These are phyloP conservation scores for Rhodotorula sp. DNA, from an alignment of 1,284 basidiomycete genomes.

Conservation along the genomic window DNA sequence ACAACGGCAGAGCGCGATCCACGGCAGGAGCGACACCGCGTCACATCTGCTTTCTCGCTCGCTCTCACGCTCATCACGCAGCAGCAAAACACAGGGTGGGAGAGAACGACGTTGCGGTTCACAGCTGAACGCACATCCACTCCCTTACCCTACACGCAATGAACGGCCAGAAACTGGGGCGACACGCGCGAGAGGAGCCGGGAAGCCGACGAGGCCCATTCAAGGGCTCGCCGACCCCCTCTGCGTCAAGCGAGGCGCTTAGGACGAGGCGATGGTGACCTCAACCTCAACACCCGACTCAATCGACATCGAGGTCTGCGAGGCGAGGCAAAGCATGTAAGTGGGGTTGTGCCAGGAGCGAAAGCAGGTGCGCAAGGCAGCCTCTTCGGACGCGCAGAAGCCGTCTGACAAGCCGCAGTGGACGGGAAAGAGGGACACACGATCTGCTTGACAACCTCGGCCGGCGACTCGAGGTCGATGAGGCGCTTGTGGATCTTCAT, in stretches of 20 bases:
- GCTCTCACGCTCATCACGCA: neutral
- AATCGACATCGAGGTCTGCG: slow-evolving; percentile 93
- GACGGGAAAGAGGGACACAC: slow-evolving; percentile 58
- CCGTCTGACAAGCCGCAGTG: neutral
- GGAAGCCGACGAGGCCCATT: no score
- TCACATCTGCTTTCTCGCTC: neutral
- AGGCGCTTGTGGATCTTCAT: slow-evolving; percentile 99
- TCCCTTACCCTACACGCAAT: no score
- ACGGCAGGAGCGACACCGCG: no score
- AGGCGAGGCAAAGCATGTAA: neutral
- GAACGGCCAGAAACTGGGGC: no score
- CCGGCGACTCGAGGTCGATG: slow-evolving; percentile 97
- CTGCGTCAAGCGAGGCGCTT: neutral
- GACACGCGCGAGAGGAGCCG: no score
- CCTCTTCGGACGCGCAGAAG: no score
- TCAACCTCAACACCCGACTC: slow-evolving; percentile 99
- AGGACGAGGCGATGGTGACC: slow-evolving; percentile 38
- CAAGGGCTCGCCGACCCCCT: no score
- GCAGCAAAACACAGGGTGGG: no score
- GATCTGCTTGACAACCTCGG: slow-evolving; percentile 99
- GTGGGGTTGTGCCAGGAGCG: neutral
- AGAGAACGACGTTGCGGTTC: no score
- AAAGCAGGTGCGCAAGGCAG: neutral
- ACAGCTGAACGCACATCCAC: no score
- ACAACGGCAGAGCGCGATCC: no score